Base-by-base conservation (phyloP, 768 basidiomycete species). In the Podaxis sp. region DNA sequence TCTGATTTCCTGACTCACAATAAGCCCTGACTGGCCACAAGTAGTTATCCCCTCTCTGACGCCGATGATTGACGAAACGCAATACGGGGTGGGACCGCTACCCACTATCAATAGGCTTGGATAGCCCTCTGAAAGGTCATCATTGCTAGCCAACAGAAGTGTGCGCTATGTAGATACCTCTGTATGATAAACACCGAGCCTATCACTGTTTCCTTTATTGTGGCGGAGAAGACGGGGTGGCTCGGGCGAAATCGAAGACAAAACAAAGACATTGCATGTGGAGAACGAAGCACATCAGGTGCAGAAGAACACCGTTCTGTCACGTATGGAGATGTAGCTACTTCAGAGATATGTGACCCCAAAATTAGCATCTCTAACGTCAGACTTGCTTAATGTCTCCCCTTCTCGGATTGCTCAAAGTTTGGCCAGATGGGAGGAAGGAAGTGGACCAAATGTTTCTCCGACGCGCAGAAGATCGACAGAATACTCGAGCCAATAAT, bases 221-320 rank as follows among this genome's bases (percentile, higher is more conserved):
- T 87, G 60, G 77, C 84, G 76, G 84, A 84, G 74, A 83, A 80
- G 73, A 82, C 82, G 68, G 74, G 82, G 46, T 2, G 38, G 28
- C 33, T 33, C 8, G 8, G 8, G 33, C 33, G 8, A n/a, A 22
- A 60, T 17, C 4, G 38, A n/a, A 22, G 36, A 40, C 22, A 22
- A 60, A 24, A 39, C 19, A 15, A 22, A 26, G 39, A 17, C 2
- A 8, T 36, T 60, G 49, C 59, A 52, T 26, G 33, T 49, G 33
- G 57, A 59, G 26, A 39, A 52, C 19, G 59, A 15, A 49, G 49
- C 24, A 49, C 12, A 22, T 24, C 30, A 6, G 56, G 59, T 24
- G 59, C 36, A 36, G 59, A 60, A 52, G 59, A 52, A 39, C 33
- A 17, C 2, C 33, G 57, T 13, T 19, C 56, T 12, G 38, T 44